A percentile compares a stretch with the other conserved stretches of the same genome.
phyloP scores from a whole-genome alignment of 768 basidiomycete species.

The Naganishia onofrii region DNA sequence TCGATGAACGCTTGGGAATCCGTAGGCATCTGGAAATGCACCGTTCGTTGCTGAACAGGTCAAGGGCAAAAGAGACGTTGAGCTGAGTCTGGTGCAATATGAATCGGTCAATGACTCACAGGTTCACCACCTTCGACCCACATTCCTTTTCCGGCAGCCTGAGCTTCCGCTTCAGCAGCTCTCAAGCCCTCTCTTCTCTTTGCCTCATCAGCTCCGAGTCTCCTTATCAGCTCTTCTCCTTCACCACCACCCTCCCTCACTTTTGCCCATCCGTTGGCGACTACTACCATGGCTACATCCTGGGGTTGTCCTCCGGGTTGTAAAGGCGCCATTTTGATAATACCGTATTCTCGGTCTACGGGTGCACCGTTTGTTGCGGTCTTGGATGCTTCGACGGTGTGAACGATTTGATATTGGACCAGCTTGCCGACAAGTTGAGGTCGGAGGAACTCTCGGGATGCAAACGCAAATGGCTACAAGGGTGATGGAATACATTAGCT shows the following conservation, averaged over 20 bases:
- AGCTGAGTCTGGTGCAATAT: not conserved
- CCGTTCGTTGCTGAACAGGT: slow-evolving; percentile 63
- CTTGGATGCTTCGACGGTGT: slow-evolving; percentile 62
- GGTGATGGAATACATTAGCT: slow-evolving; percentile 6
- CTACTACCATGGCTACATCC: slow-evolving; percentile 54
- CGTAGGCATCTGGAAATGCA: slow-evolving; percentile 81
- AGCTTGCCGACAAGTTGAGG: slow-evolving; percentile 83
- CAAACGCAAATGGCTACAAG: slow-evolving; percentile 80
- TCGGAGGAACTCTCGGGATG: slow-evolving; percentile 88
- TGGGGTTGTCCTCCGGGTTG: slow-evolving; percentile 49
- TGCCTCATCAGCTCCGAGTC: slow-evolving; percentile 64
- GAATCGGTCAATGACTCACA: slow-evolving; percentile 34
- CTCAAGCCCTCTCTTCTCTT: slow-evolving; percentile 70
- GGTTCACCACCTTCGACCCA: slow-evolving; percentile 61
- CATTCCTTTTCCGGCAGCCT: slow-evolving; percentile 61
- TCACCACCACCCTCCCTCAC: slow-evolving; percentile 67
- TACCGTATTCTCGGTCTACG: slow-evolving; percentile 48
- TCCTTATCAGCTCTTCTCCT: slow-evolving; percentile 54
- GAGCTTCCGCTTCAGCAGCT: slow-evolving; percentile 45
- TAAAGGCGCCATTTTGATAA: slow-evolving; percentile 45
- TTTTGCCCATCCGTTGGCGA: slow-evolving; percentile 88
- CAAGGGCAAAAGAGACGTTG: slow-evolving; percentile 5
- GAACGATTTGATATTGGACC: slow-evolving; percentile 75
- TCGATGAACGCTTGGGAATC: slow-evolving; percentile 84
- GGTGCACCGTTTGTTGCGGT: slow-evolving; percentile 61